Base-by-base conservation (phyloP, 768 basidiomycete species). In the Agrocybe pediades region DNA sequence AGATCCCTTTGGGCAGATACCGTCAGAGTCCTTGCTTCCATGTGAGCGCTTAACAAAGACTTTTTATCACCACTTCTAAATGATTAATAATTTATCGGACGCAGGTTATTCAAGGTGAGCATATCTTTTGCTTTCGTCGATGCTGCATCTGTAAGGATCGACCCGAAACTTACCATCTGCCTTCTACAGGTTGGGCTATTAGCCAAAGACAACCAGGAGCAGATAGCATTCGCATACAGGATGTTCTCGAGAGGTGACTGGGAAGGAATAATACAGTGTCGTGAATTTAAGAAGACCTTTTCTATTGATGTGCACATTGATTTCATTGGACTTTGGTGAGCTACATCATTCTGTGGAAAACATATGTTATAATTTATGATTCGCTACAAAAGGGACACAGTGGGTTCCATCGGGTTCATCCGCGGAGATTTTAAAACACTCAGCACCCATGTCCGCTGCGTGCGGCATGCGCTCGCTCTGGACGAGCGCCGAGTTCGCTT, bases 401-500 rank as follows among this genome's bases (percentile, higher is more conserved):
- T 65, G 7, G 51, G 45, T 40, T 61, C 64, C 9, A 62, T 65
- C 9, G 64, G 64, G 8, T 25, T 65, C 1, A 58, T 65, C 19
- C 60, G 62, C 0, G 53, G 56, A 17, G 52, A 62, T 13, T 65
- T 62, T 44, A 62, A 62, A 8, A 59, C 61, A 2, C 57, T 60
- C 2, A 62, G 62, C 49, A 59, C 59, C 1, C 52, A 59, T 5
- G 60, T 65, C 9, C 49, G 53, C 6, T 61, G 56, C 2, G 62
- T 65, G 44, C 47, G 64, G 16, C 64, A 65, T 51, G 64, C 64
- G 0, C 19, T 65, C 0, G 47, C 64, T 2, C 30, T 65, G 3
- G 64, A 65, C 30, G 64, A 65, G 26, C 62, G 62, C 2, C 57
- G 64, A 6, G 60, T 60, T 30, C 84, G 82, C 61, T 85, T 84